Percentiles rank a stretch among this genome's conserved stretches.
These are phyloP conservation scores for Trametes cinnabarina DNA, from an alignment of 768 basidiomycete species.

Conservation along the genomic window DNA sequence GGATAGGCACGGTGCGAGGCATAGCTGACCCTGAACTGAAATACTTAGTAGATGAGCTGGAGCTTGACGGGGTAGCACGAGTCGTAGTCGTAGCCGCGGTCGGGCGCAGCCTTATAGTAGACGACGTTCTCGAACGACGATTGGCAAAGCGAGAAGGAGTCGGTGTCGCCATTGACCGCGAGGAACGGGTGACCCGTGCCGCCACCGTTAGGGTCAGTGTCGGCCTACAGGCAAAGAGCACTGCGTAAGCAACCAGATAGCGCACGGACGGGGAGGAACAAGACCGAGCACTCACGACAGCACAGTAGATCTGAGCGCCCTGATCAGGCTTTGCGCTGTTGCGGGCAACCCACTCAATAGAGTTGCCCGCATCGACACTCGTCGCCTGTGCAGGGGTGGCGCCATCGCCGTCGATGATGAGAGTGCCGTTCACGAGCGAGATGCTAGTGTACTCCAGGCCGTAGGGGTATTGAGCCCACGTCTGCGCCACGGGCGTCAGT, in stretches of 20 bases:
- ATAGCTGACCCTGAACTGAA: too few species aligned
- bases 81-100: constrained; percentile 20
- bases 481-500: constrained; percentile 30
- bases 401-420: constrained; percentile 36
- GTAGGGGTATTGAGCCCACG: constrained; percentile 49
- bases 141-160: constrained; percentile 21
- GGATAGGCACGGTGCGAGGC: too few species aligned
- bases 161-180: constrained; percentile 22
- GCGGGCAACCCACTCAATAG: constrained; percentile 38
- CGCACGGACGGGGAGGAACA: neutral
- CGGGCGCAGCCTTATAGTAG: constrained; percentile 22
- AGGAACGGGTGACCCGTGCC: constrained; percentile 24
- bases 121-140: constrained; percentile 21
- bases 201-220: constrained; percentile 22
- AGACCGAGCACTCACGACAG: constrained; percentile 25
- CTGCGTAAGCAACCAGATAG: neutral
- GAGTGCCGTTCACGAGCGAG: constrained; percentile 36
- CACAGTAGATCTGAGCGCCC: constrained; percentile 38
- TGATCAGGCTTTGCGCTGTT: constrained; percentile 26
- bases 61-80: constrained; percentile 26
- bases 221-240: constrained; percentile 6
- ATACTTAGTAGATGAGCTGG: constrained; percentile 20
- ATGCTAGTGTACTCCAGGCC: constrained; percentile 43
- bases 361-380: constrained; percentile 28
- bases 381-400: constrained; percentile 39